Conservation (phyloP, 2,329 filamentous ascomycete genomes). For the Exophiala oligosperma region DNA sequence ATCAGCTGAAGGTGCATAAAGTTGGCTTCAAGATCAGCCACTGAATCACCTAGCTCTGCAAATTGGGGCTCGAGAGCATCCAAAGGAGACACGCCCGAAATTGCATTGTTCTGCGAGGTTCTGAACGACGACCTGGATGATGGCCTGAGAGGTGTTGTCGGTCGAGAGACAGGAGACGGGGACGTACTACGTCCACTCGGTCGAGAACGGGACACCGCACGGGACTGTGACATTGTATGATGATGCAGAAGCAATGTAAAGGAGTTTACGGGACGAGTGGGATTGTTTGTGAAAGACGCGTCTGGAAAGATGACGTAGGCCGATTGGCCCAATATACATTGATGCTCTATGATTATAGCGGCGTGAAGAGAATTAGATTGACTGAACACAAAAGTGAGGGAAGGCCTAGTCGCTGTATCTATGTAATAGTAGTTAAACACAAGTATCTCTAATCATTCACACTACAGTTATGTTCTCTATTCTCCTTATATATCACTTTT, state of each 20-base stretch:
- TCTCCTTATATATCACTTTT: no score
- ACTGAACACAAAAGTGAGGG: no score
- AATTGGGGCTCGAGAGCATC: conserved; percentile 86
- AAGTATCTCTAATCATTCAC: no score
- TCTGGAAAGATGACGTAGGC: neutral
- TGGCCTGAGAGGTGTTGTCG: conserved; percentile 87
- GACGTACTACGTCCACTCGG: conserved; percentile 54
- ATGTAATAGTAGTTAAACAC: no score
- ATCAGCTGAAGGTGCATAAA: conserved; percentile 97
- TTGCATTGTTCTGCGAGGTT: conserved; percentile 65
- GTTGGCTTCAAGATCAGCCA: conserved; percentile 95
- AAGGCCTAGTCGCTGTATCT: no score
- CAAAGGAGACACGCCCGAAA: conserved; percentile 58
- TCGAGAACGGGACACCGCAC: conserved; percentile 9
- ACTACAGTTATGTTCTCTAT: no score
- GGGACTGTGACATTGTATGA: conserved; percentile 13
- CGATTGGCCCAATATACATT: neutral
- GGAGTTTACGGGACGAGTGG: neutral
- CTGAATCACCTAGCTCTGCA: conserved; percentile 87
- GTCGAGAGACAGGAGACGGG: conserved; percentile 67
- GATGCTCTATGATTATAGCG: neutral
- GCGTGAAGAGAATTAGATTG: no score
- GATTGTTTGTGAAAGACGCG: neutral
- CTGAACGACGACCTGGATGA: conserved; percentile 87
- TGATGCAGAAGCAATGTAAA: neutral